Percentiles rank a stretch among this genome's conserved stretches.
Conservation (phyloP, 495 filamentous ascomycete species). For the Hypoxylon trugodes region DNA sequence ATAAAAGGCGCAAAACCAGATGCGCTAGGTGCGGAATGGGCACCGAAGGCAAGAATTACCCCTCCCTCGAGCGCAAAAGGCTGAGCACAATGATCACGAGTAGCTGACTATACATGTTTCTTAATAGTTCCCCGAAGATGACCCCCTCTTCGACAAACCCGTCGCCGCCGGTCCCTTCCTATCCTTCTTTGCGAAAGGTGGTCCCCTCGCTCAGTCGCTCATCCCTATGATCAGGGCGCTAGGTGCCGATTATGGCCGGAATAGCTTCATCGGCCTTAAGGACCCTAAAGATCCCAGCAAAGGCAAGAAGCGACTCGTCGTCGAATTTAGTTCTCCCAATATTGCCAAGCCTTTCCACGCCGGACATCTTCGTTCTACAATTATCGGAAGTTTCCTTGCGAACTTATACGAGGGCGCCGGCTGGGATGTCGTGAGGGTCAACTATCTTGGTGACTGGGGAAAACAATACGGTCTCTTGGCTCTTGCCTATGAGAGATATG, state of each 20-base stretch:
- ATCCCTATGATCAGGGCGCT: conserved; percentile 69
- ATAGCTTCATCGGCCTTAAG: conserved; percentile 69
- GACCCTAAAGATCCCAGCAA: conserved; percentile 74
- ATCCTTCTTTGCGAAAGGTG: conserved; percentile 80
- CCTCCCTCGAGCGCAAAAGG: background rate
- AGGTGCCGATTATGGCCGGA: conserved; percentile 70
- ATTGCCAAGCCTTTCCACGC: conserved; percentile 76
- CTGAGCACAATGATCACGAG: background rate
- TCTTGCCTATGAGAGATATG: conserved; percentile 66
- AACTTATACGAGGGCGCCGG: conserved; percentile 67
- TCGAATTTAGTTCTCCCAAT: conserved; percentile 55
- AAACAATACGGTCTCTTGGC: conserved; percentile 72
- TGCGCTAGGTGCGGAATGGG: conserved; percentile 75
- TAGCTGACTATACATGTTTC: conserved; percentile 18
- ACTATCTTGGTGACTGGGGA: conserved; percentile 75
- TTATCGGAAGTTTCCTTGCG: conserved; percentile 71
- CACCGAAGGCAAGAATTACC: conserved; percentile 61
- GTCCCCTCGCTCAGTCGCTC: conserved; percentile 65
- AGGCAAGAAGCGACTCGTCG: conserved; percentile 70
- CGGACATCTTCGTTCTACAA: conserved; percentile 71
- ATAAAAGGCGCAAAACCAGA: conserved; percentile 84
- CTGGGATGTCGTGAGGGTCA: conserved; percentile 70
- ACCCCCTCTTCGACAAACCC: conserved; percentile 74
- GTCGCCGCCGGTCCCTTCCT: conserved; percentile 70
- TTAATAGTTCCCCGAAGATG: conserved; percentile 74